Percentiles rank a stretch among this genome's conserved stretches.
These are phyloP conservation scores for Lathyrus aphaca DNA, from an alignment of 306 rosid genomes.

Conservation along the genomic window DNA sequence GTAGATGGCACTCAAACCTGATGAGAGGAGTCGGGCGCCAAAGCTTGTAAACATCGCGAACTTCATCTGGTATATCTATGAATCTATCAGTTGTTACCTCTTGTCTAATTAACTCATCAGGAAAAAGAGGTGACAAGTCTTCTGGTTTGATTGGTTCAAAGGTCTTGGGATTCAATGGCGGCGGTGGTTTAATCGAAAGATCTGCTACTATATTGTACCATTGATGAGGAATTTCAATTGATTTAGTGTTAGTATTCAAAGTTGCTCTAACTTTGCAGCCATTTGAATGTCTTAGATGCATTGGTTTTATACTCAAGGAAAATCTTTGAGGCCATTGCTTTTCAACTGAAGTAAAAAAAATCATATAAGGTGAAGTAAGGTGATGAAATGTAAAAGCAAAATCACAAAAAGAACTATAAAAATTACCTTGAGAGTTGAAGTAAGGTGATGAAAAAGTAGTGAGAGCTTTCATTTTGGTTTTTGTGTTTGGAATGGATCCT, in stretches of 20 bases:
- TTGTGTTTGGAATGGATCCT: slow-evolving; percentile 3
- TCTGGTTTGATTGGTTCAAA: slow-evolving; percentile 75
- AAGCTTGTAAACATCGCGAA: slow-evolving; percentile 73
- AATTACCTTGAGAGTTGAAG: slow-evolving; percentile 30
- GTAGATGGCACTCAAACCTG: slow-evolving; percentile 53
- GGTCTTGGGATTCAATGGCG: slow-evolving; percentile 81
- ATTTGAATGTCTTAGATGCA: slow-evolving; percentile 51
- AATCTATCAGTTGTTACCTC: slow-evolving; percentile 69
- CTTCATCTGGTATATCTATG: slow-evolving; percentile 84
- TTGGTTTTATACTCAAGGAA: slow-evolving; percentile 51
- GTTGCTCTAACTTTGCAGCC: slow-evolving; percentile 65
- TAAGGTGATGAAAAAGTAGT: slow-evolving; percentile 14
- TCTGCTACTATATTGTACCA: slow-evolving; percentile 94
- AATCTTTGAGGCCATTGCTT: slow-evolving; percentile 54
- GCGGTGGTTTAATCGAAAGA: slow-evolving; percentile 89
- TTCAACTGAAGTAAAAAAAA: slow-evolving; percentile 47
- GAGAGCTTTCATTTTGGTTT: slow-evolving; percentile 37
- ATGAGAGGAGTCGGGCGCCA: slow-evolving; percentile 99
- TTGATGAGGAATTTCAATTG: slow-evolving; percentile 65
- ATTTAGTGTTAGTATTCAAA: slow-evolving; percentile 43
- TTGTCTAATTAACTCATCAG: slow-evolving; percentile 79
- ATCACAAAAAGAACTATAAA: too few species aligned
- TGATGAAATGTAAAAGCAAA: not conserved
- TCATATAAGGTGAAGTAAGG: slow-evolving; percentile 4
- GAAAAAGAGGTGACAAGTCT: slow-evolving; percentile 78